Evolutionary conservation across 2,329 filamentous ascomycete genomes (phyloP).

Genomic region (Cercospora brassicicola): DNA sequence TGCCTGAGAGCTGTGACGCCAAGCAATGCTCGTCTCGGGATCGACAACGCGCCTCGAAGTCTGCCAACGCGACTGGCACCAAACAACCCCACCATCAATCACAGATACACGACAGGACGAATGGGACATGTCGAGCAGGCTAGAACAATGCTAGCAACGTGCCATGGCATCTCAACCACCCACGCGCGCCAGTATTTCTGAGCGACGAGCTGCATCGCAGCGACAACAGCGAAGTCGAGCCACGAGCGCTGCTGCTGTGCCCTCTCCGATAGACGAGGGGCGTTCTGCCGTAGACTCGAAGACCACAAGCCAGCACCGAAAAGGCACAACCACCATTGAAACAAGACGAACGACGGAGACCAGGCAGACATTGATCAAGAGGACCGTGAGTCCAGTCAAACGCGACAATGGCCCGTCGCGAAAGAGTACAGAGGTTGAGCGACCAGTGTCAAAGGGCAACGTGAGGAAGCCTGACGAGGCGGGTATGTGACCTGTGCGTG

Average conservation of each 20-base stretch:
- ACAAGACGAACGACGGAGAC: constrained; percentile 24
- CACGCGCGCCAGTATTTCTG: constrained; percentile 31
- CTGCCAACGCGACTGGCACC: constrained; percentile 7
- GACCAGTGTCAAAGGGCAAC: constrained; percentile 23
- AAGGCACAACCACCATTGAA: constrained; percentile 25
- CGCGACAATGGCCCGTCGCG: constrained; percentile 18
- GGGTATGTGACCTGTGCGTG: constrained; percentile 28
- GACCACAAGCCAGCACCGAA: constrained; percentile 21
- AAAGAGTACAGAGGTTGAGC: constrained; percentile 24
- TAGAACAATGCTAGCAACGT: constrained; percentile 14
- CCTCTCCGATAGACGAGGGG: constrained; percentile 22
- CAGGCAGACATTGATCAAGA: constrained; percentile 24
- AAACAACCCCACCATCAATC: constrained; percentile 11
- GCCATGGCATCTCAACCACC: constrained; percentile 33
- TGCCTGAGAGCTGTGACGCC: constrained; percentile 10
- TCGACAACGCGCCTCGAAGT: constrained; percentile 3
- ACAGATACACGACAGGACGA: neutral
- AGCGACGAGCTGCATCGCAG: constrained; percentile 32
- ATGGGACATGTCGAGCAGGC: constrained; percentile 1
- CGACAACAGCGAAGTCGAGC: constrained; percentile 33
- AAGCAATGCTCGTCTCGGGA: constrained; percentile 8
- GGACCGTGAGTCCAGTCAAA: constrained; percentile 26
- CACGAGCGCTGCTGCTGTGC: constrained; percentile 24
- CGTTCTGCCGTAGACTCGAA: constrained; percentile 21
- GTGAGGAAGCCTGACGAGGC: constrained; percentile 18